phyloP scores from a whole-genome alignment of 169 alveolate genomes.

The Cryptosporidium tyzzeri region DNA sequence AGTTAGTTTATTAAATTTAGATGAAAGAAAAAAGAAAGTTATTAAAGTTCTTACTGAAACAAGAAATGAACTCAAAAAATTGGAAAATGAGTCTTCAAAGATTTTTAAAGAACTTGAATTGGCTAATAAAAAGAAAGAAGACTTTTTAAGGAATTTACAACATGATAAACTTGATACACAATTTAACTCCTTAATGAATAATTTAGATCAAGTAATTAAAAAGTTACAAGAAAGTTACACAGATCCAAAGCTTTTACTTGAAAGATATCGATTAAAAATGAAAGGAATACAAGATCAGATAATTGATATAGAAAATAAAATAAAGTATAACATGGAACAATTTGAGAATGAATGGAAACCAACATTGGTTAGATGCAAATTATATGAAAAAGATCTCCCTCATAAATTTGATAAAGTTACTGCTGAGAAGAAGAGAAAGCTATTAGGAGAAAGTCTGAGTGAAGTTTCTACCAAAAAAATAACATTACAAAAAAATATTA shows the following conservation, averaged over 20 bases:
- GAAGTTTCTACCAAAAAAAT: slow-evolving; percentile 12
- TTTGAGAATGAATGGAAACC: slow-evolving; percentile 29
- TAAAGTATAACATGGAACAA: background rate
- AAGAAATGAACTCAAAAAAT: background rate
- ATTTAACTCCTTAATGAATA: background rate
- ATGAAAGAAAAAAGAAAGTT: background rate
- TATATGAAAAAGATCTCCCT: background rate
- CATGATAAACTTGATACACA: slow-evolving; percentile 14
- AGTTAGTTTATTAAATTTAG: background rate
- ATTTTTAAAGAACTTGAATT: background rate
- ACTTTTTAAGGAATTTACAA: background rate
- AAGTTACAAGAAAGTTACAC: background rate
- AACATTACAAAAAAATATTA: slow-evolving; percentile 1
- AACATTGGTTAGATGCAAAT: slow-evolving; percentile 9
- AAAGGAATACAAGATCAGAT: background rate
- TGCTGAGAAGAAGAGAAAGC: slow-evolving; percentile 28
- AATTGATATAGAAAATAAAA: background rate
- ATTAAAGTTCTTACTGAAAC: background rate
- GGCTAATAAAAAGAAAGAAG: background rate
- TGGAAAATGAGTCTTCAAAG: background rate
- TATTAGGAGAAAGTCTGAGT: slow-evolving; percentile 30
- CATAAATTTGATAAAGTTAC: slow-evolving; percentile 8
- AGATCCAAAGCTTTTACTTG: slow-evolving; percentile 23
- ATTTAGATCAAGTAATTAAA: background rate
- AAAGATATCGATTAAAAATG: background rate